Base-by-base conservation (phyloP, 2,329 filamentous ascomycete genomes). In the Ophiostoma novo-ulmi region DNA sequence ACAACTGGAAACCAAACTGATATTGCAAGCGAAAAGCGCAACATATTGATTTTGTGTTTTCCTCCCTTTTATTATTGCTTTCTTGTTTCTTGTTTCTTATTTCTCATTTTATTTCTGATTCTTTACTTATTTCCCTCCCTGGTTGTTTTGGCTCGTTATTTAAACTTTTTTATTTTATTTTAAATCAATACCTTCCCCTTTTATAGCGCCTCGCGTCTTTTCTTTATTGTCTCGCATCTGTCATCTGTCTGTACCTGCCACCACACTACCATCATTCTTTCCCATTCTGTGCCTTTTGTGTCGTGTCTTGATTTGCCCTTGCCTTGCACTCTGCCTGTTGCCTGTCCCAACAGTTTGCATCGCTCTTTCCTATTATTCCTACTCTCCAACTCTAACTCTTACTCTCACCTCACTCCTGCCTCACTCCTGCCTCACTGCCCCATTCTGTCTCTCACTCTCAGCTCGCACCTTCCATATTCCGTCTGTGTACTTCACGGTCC, bases 321-420 rank as follows among this genome's bases (percentile, higher is more conserved):
- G 31, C 61, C 5, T n/a, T 64, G 52, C 52, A 8, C 13, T 64
- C 26, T 22, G 14, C 61, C 31, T 38, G 31, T 39, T 65, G 63
- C 36, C 63, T 39, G 20, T 41, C 63, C 63, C 63, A 65, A 65
- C 63, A 65, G 35, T 22, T 22, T 41, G 36, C 63, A 65, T 65
- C 35, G 63, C 36, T 39, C 36, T 39, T 65, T 65, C 63, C 36
- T 22, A 11, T 26, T 39, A 38, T 65, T 17, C 22, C 22, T 61
- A 41, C 14, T 41, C 39, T 41, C 39, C 39, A 11, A 11, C n/a
- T n/a, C 20, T 22, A 2, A 55, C 20, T 4, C 35, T 1, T 11
- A n/a, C 31, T 64, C 35, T 35, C 20, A 38, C 35, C 61, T 36
- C 31, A 1, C 35, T 6, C 17, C 20, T 36, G 14, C 31, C 31